Conservation (phyloP, 257 asterid genomes). For the Salvia hispanica region DNA sequence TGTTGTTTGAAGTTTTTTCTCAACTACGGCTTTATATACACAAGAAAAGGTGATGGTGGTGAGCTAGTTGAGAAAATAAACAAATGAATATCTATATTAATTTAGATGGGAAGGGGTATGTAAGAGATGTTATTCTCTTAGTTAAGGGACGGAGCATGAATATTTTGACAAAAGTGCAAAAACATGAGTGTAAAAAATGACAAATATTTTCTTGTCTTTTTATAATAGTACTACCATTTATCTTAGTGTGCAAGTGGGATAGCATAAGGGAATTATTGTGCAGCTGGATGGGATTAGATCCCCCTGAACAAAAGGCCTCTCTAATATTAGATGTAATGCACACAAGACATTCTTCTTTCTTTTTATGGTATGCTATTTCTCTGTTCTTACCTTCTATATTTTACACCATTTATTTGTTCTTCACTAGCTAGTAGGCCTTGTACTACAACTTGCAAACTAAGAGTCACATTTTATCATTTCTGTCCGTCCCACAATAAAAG, state of each 20-base stretch:
- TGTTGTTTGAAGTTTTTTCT: slow-evolving; percentile 34
- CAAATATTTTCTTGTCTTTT: slow-evolving; percentile 32
- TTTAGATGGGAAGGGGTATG: not conserved
- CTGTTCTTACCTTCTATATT: slow-evolving; percentile 6
- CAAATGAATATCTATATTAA: not conserved
- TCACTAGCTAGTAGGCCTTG: not conserved
- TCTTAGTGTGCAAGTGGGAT: slow-evolving; percentile 47
- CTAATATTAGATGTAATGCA: slow-evolving; percentile 1
- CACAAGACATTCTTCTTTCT: slow-evolving; percentile 35
- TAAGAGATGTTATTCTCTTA: slow-evolving; percentile 39
- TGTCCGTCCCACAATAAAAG: no score
- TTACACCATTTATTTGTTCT: not conserved
- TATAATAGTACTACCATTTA: slow-evolving; percentile 39
- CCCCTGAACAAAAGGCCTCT: slow-evolving; percentile 42
- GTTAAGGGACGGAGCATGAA: slow-evolving; percentile 31
- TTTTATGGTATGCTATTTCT: slow-evolving; percentile 23
- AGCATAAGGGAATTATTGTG: slow-evolving; percentile 33
- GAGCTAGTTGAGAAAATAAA: slow-evolving; percentile 45
- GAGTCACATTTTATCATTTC: no score
- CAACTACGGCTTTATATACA: slow-evolving; percentile 44
- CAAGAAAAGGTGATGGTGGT: slow-evolving; percentile 35
- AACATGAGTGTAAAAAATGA: not conserved
- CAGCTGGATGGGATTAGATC: slow-evolving; percentile 70
- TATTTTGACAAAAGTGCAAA: not conserved
- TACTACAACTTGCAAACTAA: not conserved